These are phyloP conservation scores for Debaryomyces robertsiae DNA, from an alignment of 1,139 yeast species.

Conservation along the genomic window DNA sequence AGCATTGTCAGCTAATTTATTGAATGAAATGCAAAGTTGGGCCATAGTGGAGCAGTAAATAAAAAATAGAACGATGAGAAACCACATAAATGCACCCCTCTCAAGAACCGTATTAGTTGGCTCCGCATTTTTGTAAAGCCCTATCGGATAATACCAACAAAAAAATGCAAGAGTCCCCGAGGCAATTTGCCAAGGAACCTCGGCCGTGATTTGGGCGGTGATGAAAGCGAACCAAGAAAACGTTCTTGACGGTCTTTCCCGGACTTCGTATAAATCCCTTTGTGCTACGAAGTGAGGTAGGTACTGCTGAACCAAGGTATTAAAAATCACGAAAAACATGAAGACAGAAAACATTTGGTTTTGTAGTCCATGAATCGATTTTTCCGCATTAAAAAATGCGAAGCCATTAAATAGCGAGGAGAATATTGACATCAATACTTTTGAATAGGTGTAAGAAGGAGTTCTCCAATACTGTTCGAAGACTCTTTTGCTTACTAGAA, in stretches of 20 bases:
- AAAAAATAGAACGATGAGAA: constrained; percentile 42
- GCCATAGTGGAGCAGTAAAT: constrained; percentile 40
- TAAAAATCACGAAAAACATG: constrained; percentile 51
- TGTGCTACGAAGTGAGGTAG: constrained; percentile 35
- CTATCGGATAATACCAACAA: constrained; percentile 83
- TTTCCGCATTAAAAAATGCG: constrained; percentile 38
- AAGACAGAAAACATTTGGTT: constrained; percentile 57
- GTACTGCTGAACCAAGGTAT: constrained; percentile 57
- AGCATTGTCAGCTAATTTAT: constrained; percentile 43
- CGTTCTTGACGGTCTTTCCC: constrained; percentile 35
- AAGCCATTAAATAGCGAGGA: constrained; percentile 52
- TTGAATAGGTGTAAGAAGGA: constrained; percentile 42
- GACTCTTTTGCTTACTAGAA: constrained; percentile 28
- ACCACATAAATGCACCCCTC: constrained; percentile 48
- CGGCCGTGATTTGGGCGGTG: constrained; percentile 66
- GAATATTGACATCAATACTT: constrained; percentile 37
- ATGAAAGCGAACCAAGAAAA: constrained; percentile 40
- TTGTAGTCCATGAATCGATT: constrained; percentile 42
- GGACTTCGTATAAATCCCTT: constrained; percentile 39
- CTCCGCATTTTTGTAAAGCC: constrained; percentile 59
- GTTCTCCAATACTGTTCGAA: constrained; percentile 47
- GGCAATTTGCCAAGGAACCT: constrained; percentile 72
- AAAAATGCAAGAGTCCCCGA: constrained; percentile 68
- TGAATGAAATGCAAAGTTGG: constrained; percentile 40
- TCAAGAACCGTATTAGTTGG: constrained; percentile 24